Conservation (phyloP, 2,329 filamentous ascomycete genomes). For the Nemania diffusa region DNA sequence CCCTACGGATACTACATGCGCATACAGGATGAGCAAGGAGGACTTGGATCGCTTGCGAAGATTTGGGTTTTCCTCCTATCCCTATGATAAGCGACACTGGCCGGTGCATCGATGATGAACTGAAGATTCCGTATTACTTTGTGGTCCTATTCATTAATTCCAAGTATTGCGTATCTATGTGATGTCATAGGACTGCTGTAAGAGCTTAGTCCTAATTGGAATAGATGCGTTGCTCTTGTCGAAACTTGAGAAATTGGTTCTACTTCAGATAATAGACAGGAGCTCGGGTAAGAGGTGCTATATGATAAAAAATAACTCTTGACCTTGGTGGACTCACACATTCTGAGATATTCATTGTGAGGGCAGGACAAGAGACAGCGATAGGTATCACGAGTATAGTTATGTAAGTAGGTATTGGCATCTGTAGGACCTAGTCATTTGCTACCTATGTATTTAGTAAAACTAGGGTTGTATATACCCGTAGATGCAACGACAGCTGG, state of each 20-base stretch:
- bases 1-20: too few relatives aligned
- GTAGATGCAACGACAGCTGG: not conserved
- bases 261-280: not conserved
- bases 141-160: not conserved
- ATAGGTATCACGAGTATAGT: too few relatives aligned
- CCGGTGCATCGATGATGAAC: not conserved
- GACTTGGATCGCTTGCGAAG: not conserved
- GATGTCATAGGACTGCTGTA: constrained; percentile 5
- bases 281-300: not conserved
- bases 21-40: not conserved
- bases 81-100: constrained; percentile 24
- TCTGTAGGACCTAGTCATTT: too few relatives aligned
- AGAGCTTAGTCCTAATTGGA: not conserved
- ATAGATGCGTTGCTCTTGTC: not conserved
- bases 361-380: too few relatives aligned
- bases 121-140: not conserved
- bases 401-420: too few relatives aligned
- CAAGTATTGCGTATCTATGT: not conserved
- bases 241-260: not conserved
- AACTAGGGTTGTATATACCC: not conserved
- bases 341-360: not conserved
- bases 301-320: not conserved
- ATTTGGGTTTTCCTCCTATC: not conserved
- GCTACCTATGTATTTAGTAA: not conserved
- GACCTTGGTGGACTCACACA: not conserved